A percentile compares a stretch with the other conserved stretches of the same genome.
These are phyloP conservation scores for Termitomyces sp. DNA, from an alignment of 768 basidiomycete species.

Conservation along the genomic window DNA sequence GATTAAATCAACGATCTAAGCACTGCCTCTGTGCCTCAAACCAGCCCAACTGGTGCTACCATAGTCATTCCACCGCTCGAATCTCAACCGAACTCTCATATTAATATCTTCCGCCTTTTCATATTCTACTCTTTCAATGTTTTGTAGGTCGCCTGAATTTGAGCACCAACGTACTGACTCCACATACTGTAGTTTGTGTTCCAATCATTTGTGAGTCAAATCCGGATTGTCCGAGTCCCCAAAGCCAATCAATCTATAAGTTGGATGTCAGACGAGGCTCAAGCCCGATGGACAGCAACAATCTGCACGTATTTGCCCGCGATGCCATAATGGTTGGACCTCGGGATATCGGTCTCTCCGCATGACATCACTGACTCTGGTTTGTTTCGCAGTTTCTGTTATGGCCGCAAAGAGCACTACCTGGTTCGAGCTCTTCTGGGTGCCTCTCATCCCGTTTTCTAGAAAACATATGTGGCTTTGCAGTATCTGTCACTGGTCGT, in stretches of 20 bases:
- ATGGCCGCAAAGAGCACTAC: conserved; percentile 59
- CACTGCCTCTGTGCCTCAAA: not conserved
- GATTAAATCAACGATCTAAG: not conserved
- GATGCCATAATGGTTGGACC: conserved; percentile 68
- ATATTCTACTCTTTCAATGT: conserved; percentile 11
- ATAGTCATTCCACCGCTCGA: not conserved
- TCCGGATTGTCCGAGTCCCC: not conserved
- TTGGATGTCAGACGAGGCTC: conserved; percentile 62
- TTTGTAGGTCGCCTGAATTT: conserved; percentile 19
- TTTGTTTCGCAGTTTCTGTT: conserved; percentile 44
- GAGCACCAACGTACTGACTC: not conserved
- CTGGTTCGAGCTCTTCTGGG: conserved; percentile 78
- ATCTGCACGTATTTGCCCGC: conserved; percentile 57
- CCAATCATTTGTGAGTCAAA: conserved; percentile 45
- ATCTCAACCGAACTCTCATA: not conserved
- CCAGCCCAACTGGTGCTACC: no score
- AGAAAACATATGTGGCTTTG: conserved; percentile 68
- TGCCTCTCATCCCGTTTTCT: conserved; percentile 66
- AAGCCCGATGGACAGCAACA: conserved; percentile 51
- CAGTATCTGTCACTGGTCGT: conserved; percentile 65
- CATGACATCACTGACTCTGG: conserved; percentile 4
- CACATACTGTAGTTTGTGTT: conserved; percentile 40
- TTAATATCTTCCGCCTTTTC: not conserved
- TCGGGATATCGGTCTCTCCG: not conserved
- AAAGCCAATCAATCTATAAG: conserved; percentile 28